Percentiles rank a stretch among this genome's conserved stretches.
phyloP scores from a whole-genome alignment of 257 asterid species.

The Plantago major region DNA sequence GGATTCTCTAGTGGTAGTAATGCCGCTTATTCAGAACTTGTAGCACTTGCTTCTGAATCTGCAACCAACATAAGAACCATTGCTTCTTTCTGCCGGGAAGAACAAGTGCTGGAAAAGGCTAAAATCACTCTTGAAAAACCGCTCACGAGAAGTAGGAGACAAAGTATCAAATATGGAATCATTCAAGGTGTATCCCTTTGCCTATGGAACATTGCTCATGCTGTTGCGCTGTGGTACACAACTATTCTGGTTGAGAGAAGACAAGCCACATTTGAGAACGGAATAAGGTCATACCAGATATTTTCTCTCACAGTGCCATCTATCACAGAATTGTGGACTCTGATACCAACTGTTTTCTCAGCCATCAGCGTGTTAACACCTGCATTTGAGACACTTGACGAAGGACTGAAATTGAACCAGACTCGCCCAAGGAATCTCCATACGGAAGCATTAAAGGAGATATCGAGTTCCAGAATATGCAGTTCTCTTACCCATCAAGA shows the following conservation, averaged over 20 bases:
- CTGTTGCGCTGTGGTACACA: slow-evolving; percentile 78
- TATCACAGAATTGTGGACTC: slow-evolving; percentile 76
- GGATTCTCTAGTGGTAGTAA: slow-evolving; percentile 58
- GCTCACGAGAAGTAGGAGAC: slow-evolving; percentile 41
- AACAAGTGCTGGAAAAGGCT: slow-evolving; percentile 54
- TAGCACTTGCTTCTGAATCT: slow-evolving; percentile 73
- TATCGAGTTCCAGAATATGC: slow-evolving; percentile 45
- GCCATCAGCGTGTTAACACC: slow-evolving; percentile 68
- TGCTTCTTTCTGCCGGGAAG: slow-evolving; percentile 75
- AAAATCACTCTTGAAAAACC: slow-evolving; percentile 41
- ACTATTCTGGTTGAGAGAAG: slow-evolving; percentile 49
- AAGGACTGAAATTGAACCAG: slow-evolving; percentile 57
- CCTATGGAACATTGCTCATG: slow-evolving; percentile 80
- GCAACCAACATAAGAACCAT: slow-evolving; percentile 60
- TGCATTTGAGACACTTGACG: slow-evolving; percentile 64
- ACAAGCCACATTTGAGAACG: slow-evolving; percentile 61
- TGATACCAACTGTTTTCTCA: slow-evolving; percentile 68
- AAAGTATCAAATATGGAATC: slow-evolving; percentile 62
- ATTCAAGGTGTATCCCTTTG: slow-evolving; percentile 76
- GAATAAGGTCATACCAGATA: slow-evolving; percentile 68
- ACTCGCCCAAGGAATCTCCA: slow-evolving; percentile 38
- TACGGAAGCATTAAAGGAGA: slow-evolving; percentile 42
- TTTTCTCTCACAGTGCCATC: slow-evolving; percentile 82
- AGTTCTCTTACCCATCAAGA: slow-evolving; percentile 59
- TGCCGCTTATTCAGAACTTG: slow-evolving; percentile 58